phyloP scores from a whole-genome alignment of 768 basidiomycete genomes.

The Leccinum variicolor region DNA sequence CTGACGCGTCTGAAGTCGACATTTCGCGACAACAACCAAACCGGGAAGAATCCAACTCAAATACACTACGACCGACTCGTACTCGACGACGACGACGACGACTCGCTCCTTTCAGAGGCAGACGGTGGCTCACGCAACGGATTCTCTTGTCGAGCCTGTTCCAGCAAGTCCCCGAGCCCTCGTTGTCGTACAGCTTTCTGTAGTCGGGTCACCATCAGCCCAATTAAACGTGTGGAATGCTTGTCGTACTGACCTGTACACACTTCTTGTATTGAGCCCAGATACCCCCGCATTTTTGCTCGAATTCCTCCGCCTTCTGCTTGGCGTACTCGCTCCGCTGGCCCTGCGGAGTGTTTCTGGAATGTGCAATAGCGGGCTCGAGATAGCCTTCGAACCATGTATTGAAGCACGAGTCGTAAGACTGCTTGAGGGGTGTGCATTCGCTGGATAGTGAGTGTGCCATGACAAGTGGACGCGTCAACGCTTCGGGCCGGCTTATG shows the following conservation, averaged over 20 bases:
- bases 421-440: slow-evolving; percentile 87
- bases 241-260: slow-evolving; percentile 60
- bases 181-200: slow-evolving; percentile 80
- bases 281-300: slow-evolving; percentile 76
- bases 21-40: slow-evolving; percentile 1
- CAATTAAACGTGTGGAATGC: neutral
- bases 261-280: slow-evolving; percentile 82
- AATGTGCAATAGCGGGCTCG: slow-evolving; percentile 61
- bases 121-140: slow-evolving; percentile 62
- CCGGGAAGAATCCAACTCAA: neutral
- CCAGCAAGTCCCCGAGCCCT: slow-evolving; percentile 69
- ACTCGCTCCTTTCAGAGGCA: slow-evolving; percentile 2
- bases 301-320: slow-evolving; percentile 84
- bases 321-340: slow-evolving; percentile 61
- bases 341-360: slow-evolving; percentile 38
- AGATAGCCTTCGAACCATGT: slow-evolving; percentile 98
- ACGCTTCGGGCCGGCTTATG: slow-evolving; percentile 12
- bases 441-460: slow-evolving; percentile 75
- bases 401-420: slow-evolving; percentile 95
- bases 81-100: slow-evolving; percentile 5
- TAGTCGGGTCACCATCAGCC: neutral
- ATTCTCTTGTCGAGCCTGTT: slow-evolving; percentile 79
- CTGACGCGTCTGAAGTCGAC: slow-evolving; percentile 20
- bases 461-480: slow-evolving; percentile 39
- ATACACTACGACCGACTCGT: slow-evolving; percentile 7